phyloP scores from a whole-genome alignment of 768 basidiomycete genomes.

The Mrakia blollopis region DNA sequence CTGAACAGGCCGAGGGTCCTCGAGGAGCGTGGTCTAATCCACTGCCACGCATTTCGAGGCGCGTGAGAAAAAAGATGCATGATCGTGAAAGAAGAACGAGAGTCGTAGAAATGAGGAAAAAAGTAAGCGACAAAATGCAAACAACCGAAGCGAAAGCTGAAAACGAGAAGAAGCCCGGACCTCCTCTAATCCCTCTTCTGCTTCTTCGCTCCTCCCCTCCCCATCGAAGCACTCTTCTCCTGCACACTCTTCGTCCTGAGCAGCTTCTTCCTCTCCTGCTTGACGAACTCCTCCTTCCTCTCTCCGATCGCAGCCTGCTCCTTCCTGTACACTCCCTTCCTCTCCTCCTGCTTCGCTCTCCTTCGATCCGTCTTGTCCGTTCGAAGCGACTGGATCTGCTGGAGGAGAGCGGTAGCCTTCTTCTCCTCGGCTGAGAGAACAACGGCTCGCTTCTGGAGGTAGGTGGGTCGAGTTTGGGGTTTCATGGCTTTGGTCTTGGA shows the following conservation, averaged over 20 bases:
- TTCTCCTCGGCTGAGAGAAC: constrained; percentile 94
- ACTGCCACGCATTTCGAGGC: too few relatives aligned
- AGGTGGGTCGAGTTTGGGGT: constrained; percentile 64
- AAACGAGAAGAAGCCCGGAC: neutral
- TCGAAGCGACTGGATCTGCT: constrained; percentile 85
- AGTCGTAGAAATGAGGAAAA: neutral
- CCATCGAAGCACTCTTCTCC: constrained; percentile 38
- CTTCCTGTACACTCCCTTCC: constrained; percentile 62
- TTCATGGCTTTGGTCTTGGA: constrained; percentile 83
- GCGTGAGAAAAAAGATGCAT: too few relatives aligned
- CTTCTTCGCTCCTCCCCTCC: constrained; percentile 37
- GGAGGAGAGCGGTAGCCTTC: constrained; percentile 80
- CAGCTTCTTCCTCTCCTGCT: constrained; percentile 43
- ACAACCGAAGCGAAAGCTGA: neutral
- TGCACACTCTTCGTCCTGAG: constrained; percentile 42
- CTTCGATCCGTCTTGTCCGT: constrained; percentile 78
- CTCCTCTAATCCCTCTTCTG: constrained; percentile 32
- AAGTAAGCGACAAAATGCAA: neutral
- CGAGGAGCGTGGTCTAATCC: too few relatives aligned
- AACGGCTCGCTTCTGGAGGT: constrained; percentile 89
- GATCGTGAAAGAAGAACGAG: too few relatives aligned
- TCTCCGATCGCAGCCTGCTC: constrained; percentile 59
- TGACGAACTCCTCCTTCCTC: constrained; percentile 40
- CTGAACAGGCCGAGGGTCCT: too few relatives aligned
- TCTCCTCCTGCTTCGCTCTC: constrained; percentile 80